Evolutionary conservation across 768 basidiomycete genomes (phyloP).

Genomic region (Trichaptum fuscoviolaceum): DNA sequence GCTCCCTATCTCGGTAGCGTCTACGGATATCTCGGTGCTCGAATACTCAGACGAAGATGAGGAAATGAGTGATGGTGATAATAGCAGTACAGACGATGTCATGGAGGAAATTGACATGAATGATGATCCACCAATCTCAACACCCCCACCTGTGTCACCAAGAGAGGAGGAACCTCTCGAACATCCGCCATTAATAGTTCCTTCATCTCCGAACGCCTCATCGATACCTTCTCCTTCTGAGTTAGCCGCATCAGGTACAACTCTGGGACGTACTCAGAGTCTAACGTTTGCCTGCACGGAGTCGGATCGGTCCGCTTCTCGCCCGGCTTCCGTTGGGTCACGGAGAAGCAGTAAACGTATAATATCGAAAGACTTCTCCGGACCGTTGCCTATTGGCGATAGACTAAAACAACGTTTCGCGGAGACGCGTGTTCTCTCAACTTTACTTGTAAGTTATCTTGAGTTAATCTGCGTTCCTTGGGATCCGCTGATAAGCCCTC

Average conservation of each 20-base stretch:
- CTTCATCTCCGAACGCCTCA: conserved; percentile 26
- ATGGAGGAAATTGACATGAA: conserved; percentile 80
- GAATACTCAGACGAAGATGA: conserved; percentile 74
- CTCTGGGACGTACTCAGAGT: conserved; percentile 10
- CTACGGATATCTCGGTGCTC: conserved; percentile 43
- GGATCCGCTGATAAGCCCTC: conserved; percentile 9
- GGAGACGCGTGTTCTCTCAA: conserved; percentile 65
- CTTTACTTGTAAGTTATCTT: conserved; percentile 62
- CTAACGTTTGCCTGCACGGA: conserved; percentile 19
- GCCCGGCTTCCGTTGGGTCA: conserved; percentile 39
- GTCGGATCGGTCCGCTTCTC: conserved; percentile 23
- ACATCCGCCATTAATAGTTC: conserved; percentile 26
- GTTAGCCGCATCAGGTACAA: conserved; percentile 19
- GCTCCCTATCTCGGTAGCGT: conserved; percentile 56
- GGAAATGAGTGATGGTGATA: conserved; percentile 65
- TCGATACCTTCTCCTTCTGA: conserved; percentile 27
- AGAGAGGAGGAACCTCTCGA: conserved; percentile 29
- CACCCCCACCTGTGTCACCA: conserved; percentile 24
- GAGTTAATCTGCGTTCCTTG: conserved; percentile 1
- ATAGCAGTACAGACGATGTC: conserved; percentile 73
- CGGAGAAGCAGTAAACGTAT: conserved; percentile 52
- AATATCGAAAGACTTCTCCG: conserved; percentile 28
- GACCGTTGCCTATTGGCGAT: conserved; percentile 61
- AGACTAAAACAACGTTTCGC: conserved; percentile 74
- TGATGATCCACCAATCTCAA: conserved; percentile 52